Base-by-base conservation (phyloP, 192 early-diverging fungal genomes). In the Podila minutissima region DNA sequence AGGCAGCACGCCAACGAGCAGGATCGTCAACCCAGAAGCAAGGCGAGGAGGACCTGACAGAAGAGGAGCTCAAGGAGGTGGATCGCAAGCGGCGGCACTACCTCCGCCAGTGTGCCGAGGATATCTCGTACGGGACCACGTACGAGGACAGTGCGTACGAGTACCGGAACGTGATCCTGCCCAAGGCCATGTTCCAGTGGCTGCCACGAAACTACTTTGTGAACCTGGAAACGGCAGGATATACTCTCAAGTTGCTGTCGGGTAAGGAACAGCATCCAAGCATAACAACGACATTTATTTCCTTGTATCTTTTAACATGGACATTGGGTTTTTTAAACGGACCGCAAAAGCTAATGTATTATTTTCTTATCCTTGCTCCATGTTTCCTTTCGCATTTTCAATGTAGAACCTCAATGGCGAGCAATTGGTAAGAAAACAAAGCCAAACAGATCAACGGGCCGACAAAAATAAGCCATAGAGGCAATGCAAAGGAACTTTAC, bases 121-220 rank as follows among this genome's bases (percentile, higher is more conserved):
- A 60, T 4, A 79, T 79, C 49, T n/a, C 28, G 12, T 81, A 81
- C 24, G 77, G 66, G 2, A 62, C 53, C 17, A 22, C 68, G 1
- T 73, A 73, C 38, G n/a, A 31, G 24, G 77, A 81, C 31, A 32
- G 65, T 15, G 48, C 28, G 29, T 69, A 81, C 38, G 77, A 81
- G 35, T 81, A 73, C 29, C 70, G 77, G n/a, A 67, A 73, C 62
- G 71, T 81, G 57, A 61, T 55, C 15, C 50, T 81, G 8, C 70
- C 70, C 22, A 81, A 81, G 63, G 7, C 15, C 7, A 53, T 81
- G 41, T 51, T 81, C 32, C 29, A 11, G 26, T 46, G 12, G 19
- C 49, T 81, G 20, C 53, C 66, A 0, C 9, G 24, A 1, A 1
- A 37, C 11, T 60, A 64, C 3, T 64, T 31, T 50, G 29, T 31